Evolutionary conservation across 2,329 filamentous ascomycete genomes (phyloP).

Genomic region (Hypoxylon sp.): DNA sequence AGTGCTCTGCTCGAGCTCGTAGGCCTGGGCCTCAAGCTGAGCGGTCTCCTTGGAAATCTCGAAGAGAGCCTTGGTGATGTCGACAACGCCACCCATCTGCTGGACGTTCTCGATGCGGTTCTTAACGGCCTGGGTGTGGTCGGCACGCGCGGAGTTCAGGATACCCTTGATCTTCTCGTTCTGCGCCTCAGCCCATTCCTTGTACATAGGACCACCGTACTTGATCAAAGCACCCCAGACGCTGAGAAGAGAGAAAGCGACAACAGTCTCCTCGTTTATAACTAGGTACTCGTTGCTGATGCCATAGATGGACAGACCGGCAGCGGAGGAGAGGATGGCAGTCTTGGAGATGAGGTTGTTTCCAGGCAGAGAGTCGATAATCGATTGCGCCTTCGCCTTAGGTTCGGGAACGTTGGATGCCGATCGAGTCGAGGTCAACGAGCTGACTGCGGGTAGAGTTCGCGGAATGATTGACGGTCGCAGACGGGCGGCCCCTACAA

Average conservation of each 20-base stretch:
- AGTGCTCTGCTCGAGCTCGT: conserved; percentile 96
- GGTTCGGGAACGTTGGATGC: conserved; percentile 85
- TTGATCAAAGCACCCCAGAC: conserved; percentile 94
- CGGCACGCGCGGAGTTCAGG: conserved; percentile 89
- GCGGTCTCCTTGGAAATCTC: conserved; percentile 99
- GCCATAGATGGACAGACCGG: conserved; percentile 90
- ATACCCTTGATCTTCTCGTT: conserved; percentile 93
- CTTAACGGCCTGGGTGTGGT: conserved; percentile 97
- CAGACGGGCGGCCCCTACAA: conserved; percentile 85
- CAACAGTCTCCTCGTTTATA: conserved; percentile 97
- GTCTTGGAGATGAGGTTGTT: conserved; percentile 94
- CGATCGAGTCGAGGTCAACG: conserved; percentile 72
- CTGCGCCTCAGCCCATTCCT: conserved; percentile 89
- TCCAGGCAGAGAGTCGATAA: conserved; percentile 91
- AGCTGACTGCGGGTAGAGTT: conserved; percentile 76
- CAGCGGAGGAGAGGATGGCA: conserved; percentile 92
- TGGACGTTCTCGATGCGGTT: conserved; percentile 91
- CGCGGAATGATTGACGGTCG: conserved; percentile 82
- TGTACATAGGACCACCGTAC: conserved; percentile 92
- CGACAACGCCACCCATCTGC: conserved; percentile 93
- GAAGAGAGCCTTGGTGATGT: conserved; percentile 96
- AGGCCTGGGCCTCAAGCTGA: conserved; percentile 92
- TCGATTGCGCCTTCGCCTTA: conserved; percentile 95
- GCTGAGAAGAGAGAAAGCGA: conserved; percentile 89
- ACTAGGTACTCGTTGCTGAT: conserved; percentile 99